These are phyloP conservation scores for Epithemia pelagica DNA, from an alignment of 108 stramenopile species.

Conservation along the genomic window DNA sequence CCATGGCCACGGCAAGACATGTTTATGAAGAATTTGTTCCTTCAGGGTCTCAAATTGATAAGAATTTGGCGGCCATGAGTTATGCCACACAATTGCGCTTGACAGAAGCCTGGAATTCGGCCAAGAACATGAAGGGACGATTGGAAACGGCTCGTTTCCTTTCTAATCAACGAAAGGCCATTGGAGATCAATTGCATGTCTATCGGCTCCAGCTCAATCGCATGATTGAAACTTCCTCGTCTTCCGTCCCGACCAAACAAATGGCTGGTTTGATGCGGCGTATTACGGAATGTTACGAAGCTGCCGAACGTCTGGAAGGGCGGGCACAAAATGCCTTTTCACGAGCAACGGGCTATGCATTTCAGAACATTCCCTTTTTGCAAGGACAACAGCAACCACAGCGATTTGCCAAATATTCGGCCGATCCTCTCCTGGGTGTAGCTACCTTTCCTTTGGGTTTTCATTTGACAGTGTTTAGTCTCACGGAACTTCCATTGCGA, in stretches of 20 bases:
- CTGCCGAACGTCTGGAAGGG: conserved; percentile 54
- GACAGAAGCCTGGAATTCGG: conserved; percentile 70
- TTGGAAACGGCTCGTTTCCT: conserved; percentile 68
- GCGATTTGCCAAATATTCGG: conserved; percentile 57
- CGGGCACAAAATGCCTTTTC: conserved; percentile 57
- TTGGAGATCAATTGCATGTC: conserved; percentile 65
- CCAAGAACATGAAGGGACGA: conserved; percentile 65
- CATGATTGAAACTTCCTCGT: conserved; percentile 63
- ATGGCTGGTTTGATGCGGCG: conserved; percentile 80
- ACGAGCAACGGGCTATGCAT: conserved; percentile 54
- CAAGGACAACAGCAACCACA: conserved; percentile 40
- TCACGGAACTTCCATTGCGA: conserved; percentile 60
- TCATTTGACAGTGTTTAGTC: conserved; percentile 52
- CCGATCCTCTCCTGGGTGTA: conserved; percentile 71
- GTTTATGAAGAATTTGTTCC: conserved; percentile 66
- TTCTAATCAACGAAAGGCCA: conserved; percentile 38
- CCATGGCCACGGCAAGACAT: conserved; percentile 53
- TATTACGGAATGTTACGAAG: conserved; percentile 75
- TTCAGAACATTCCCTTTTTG: conserved; percentile 34
- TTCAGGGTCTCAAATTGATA: conserved; percentile 64
- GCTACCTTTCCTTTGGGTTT: conserved; percentile 67
- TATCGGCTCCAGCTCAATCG: conserved; percentile 59
- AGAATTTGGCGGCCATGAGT: conserved; percentile 57
- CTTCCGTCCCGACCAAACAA: conserved; percentile 68
- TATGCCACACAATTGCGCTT: conserved; percentile 63